Percentiles rank a stretch among this genome's conserved stretches.
phyloP scores from a whole-genome alignment of 345 rosid species.

The Populus deltoides region DNA sequence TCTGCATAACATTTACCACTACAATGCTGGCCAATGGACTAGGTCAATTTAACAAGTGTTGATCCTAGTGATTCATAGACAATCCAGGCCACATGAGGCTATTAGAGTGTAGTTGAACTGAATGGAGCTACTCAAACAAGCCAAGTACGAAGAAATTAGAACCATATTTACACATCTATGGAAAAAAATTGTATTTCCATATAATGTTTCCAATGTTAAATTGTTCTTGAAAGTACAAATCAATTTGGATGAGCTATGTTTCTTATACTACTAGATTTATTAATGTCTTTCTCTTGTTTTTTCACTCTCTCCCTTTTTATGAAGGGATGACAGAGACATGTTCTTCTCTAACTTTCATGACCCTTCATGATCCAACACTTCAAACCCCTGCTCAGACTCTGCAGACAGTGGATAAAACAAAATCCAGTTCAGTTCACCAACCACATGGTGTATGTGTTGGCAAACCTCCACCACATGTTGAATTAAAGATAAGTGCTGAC shows the following conservation, averaged over 20 bases:
- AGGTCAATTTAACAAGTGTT: too few relatives aligned
- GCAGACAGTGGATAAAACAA: conserved; percentile 16
- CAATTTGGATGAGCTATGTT: not conserved
- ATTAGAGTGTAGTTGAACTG: too few relatives aligned
- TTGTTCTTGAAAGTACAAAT: not conserved
- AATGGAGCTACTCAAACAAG: too few relatives aligned
- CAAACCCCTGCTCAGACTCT: conserved; percentile 19
- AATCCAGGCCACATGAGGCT: too few relatives aligned
- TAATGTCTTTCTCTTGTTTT: conserved; percentile 7
- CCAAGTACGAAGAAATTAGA: too few relatives aligned
- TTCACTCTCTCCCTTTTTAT: not conserved
- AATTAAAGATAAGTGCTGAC: conserved; percentile 43
- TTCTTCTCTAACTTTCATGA: conserved; percentile 72
- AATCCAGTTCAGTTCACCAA: conserved; percentile 9
- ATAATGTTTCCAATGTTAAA: too few relatives aligned
- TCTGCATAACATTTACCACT: too few relatives aligned
- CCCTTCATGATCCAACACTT: conserved; percentile 46
- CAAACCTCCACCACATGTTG: conserved; percentile 81
- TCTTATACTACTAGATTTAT: not conserved
- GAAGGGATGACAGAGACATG: conserved; percentile 89
- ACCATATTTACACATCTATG: too few relatives aligned
- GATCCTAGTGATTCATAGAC: too few relatives aligned
- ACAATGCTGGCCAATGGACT: too few relatives aligned
- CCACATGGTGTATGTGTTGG: conserved; percentile 71
- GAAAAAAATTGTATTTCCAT: not conserved